Conservation (phyloP, 169 alveolate species). For the Ichthyophthirius multifiliis region DNA sequence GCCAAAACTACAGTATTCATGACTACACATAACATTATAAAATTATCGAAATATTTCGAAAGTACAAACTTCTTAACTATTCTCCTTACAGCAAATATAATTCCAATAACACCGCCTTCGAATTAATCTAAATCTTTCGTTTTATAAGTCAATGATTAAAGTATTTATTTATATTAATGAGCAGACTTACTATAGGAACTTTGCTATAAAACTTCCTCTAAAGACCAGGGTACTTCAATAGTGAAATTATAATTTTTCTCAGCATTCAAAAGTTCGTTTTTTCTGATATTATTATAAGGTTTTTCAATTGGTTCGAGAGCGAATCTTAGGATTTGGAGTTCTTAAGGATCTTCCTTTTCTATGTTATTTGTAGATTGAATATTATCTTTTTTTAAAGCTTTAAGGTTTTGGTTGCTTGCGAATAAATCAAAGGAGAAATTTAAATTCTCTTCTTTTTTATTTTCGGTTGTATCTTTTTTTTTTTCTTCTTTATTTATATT, state of each 20-base stretch:
- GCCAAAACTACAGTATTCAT: conserved; percentile 28
- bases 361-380: background rate
- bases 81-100: background rate
- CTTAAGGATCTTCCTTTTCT: too few relatives aligned
- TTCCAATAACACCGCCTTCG: conserved; percentile 5
- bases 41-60: conserved; percentile 29
- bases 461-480: background rate
- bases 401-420: background rate
- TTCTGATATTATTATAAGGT: background rate
- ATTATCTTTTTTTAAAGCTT: background rate
- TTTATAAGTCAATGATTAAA: background rate
- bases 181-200: too few relatives aligned
- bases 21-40: conserved; percentile 27
- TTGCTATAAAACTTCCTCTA: background rate
- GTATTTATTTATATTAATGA: background rate
- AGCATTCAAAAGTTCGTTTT: background rate
- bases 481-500: background rate
- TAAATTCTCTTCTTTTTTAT: background rate
- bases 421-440: background rate
- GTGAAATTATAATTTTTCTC: background rate
- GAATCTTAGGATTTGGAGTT: background rate
- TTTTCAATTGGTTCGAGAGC: background rate
- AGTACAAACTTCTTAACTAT: conserved; percentile 28
- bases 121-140: background rate
- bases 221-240: background rate